Evolutionary conservation across 768 basidiomycete species (phyloP).

Genomic region (Trametes gibbosa): DNA sequence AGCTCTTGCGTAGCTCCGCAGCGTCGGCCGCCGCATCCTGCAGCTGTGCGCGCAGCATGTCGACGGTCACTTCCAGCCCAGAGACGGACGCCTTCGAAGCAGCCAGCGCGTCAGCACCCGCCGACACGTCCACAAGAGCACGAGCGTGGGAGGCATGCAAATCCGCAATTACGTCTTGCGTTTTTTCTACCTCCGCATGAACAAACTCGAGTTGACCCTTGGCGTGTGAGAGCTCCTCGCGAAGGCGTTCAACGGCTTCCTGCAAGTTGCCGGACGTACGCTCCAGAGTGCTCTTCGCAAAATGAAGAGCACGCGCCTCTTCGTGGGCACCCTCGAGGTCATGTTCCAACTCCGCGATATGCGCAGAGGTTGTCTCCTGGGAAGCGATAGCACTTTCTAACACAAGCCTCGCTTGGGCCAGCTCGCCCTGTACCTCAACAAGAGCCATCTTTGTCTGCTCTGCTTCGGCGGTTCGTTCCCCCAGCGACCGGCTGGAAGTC

Average conservation of each 20-base stretch:
- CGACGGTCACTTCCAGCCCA: slow-evolving; percentile 7
- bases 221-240: slow-evolving; percentile 8
- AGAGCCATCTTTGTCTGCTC: slow-evolving; percentile 1
- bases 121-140: neutral
- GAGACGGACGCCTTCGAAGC: neutral
- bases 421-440: neutral
- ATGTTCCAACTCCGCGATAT: slow-evolving; percentile 12
- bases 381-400: neutral
- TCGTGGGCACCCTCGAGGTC: slow-evolving; percentile 1
- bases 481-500: slow-evolving; percentile 13
- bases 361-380: neutral
- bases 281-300: slow-evolving; percentile 6
- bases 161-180: slow-evolving; percentile 1
- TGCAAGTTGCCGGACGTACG: slow-evolving; percentile 3
- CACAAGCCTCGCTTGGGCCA: neutral
- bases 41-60: slow-evolving; percentile 7
- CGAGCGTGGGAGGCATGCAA: neutral
- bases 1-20: neutral
- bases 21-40: neutral
- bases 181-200: neutral
- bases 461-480: neutral
- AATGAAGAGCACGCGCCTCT: neutral
- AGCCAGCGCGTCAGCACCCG: neutral
- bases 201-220: neutral
- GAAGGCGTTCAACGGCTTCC: slow-evolving; percentile 8